Percentiles rank a stretch among this genome's conserved stretches.
phyloP scores from a whole-genome alignment of 306 rosid genomes.

The Ammopiptanthus mongolicus region DNA sequence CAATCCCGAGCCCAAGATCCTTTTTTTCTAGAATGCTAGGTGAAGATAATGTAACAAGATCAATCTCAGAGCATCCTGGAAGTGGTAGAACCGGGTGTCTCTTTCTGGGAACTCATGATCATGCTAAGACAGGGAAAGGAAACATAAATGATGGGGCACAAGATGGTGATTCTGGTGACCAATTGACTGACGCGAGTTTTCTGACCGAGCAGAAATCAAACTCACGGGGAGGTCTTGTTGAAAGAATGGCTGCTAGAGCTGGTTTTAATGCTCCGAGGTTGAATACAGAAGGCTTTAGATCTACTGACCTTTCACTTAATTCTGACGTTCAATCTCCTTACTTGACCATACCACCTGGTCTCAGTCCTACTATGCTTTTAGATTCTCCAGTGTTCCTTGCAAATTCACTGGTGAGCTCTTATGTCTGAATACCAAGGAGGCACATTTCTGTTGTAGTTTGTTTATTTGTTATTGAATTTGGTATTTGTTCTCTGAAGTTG shows the following conservation, averaged over 20 bases:
- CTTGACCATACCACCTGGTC: conserved; percentile 87
- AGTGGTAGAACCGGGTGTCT: conserved; percentile 41
- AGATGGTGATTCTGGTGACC: conserved; percentile 33
- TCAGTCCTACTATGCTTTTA: conserved; percentile 89
- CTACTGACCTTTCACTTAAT: conserved; percentile 56
- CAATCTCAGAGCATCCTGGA: conserved; percentile 34
- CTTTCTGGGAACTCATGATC: conserved; percentile 39
- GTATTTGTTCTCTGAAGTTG: neutral
- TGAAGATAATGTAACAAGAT: conserved; percentile 50
- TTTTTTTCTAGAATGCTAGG: conserved; percentile 61
- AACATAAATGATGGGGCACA: conserved; percentile 19
- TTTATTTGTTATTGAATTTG: neutral
- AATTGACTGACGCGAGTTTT: conserved; percentile 27
- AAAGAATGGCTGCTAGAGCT: conserved; percentile 87
- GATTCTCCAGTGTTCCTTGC: conserved; percentile 94
- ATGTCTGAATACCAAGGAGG: neutral
- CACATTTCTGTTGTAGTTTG: neutral
- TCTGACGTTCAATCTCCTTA: conserved; percentile 68
- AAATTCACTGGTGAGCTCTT: conserved; percentile 65
- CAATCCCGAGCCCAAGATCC: conserved; percentile 70
- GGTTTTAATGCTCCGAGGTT: conserved; percentile 96
- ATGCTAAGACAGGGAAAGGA: conserved; percentile 5
- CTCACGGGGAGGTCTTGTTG: conserved; percentile 67
- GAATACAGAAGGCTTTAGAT: conserved; percentile 81
- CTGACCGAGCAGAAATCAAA: conserved; percentile 38